Base-by-base conservation (phyloP, 2,329 filamentous ascomycete genomes). In the Colletotrichum lentis region DNA sequence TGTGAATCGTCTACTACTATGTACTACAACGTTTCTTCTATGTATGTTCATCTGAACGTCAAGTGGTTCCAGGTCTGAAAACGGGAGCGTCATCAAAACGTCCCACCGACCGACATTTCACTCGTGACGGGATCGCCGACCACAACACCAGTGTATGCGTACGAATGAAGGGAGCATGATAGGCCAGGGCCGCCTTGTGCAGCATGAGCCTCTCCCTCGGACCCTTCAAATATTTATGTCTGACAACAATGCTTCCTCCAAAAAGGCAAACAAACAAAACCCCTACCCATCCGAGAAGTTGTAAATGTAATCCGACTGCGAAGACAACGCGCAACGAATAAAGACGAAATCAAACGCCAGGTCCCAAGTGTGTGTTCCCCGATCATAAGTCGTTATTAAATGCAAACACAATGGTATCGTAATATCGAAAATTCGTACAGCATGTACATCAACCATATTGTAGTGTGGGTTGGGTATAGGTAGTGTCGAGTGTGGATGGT, bases 381-480 rank as follows among this genome's bases (percentile, higher is more conserved):
- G 41, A 68, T 69, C 67, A 59, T 69, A 67, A 69, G 67, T 69
- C 67, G 67, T 69, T 39, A 69, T 69, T 65, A 67, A 46, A 63
- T 67, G 47, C 57, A 43, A 68, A 68, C 46, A 63, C 46, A 63
- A 43, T 63, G 67, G 67, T 69, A 69, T 69, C 64, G 58, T 69
- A 47, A 58, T 57, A 67, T 62, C 52, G 31, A 62, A 64, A 62
- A 69, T 55, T 62, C 67, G 58, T 63, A 69, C 67, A 69, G 47
- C 66, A 67, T 63, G 20, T 62, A 35, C 31, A 27, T 52, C 46
- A 67, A 63, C 41, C 47, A 58, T 67, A 50, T 41, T 67, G 63
- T 43, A 24, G 67, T 43, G 54, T 58, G 46, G 24, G 67, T 55
- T 58, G 64, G 66, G 66, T 66, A 66, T 69, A 61, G 31, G n/a